phyloP scores from a whole-genome alignment of 148 eudicot species.

The Salicornia ramosissima region DNA sequence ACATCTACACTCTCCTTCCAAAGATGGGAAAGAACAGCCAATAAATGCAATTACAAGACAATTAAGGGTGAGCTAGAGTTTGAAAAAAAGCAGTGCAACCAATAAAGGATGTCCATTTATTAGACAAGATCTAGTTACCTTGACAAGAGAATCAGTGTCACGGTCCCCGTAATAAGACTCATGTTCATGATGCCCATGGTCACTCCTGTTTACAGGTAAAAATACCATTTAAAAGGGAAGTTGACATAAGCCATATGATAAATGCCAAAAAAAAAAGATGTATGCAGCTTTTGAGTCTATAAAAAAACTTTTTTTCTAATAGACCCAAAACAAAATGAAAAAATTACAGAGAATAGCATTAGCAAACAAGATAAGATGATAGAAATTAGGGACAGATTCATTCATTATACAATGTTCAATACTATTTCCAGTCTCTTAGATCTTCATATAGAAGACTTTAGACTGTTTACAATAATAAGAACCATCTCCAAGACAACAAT shows the following conservation, averaged over 20 bases:
- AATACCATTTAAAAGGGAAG: not conserved
- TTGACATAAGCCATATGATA: constrained; percentile 2
- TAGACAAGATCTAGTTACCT: constrained; percentile 34
- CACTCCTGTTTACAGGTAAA: constrained; percentile 46
- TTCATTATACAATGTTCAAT: too few relatives aligned
- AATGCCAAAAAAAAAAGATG: not conserved
- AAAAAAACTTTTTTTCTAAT: not conserved
- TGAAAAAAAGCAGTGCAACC: not conserved
- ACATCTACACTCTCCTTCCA: not conserved
- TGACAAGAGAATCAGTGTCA: constrained; percentile 83
- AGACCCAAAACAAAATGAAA: not conserved
- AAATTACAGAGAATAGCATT: not conserved
- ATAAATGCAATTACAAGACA: not conserved
- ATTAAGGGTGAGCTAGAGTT: not conserved
- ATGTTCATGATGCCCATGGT: constrained; percentile 88
- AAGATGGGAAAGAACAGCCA: constrained; percentile 1
- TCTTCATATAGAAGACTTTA: too few relatives aligned
- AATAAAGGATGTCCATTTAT: not conserved
- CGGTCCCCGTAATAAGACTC: constrained; percentile 97
- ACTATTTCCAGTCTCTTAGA: not conserved
- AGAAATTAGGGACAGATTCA: too few relatives aligned
- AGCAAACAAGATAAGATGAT: not conserved
- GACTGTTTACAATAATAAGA: too few relatives aligned
- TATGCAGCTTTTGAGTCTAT: not conserved
- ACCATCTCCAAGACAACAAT: too few relatives aligned